A percentile compares a stretch with the other conserved stretches of the same genome.
Evolutionary conservation across 2,329 filamentous ascomycete genomes (phyloP).

Genomic region (Diaporthe destruens): DNA sequence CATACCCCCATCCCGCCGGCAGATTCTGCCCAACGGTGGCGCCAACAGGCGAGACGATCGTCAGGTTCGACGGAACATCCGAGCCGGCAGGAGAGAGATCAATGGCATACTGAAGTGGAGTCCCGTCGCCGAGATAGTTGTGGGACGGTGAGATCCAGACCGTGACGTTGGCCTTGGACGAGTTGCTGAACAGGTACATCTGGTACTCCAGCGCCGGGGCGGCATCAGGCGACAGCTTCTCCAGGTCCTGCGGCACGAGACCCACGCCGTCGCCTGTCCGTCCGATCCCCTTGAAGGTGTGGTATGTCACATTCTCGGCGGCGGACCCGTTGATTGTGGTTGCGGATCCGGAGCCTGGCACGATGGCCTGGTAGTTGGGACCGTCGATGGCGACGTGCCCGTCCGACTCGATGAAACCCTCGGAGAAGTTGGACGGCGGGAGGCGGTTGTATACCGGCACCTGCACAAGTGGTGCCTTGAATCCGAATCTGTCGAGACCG

Average conservation of each 20-base stretch:
- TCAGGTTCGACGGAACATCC: constrained; percentile 47
- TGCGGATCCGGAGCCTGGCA: constrained; percentile 46
- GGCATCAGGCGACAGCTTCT: constrained; percentile 61
- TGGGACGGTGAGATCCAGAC: constrained; percentile 65
- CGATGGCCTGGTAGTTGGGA: constrained; percentile 61
- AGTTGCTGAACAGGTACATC: constrained; percentile 70
- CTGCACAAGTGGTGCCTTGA: constrained; percentile 59
- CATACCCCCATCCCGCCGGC: constrained; percentile 57
- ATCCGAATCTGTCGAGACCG: constrained; percentile 57
- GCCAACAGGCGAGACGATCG: constrained; percentile 57
- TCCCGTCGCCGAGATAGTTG: constrained; percentile 64
- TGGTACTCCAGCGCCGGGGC: constrained; percentile 71
- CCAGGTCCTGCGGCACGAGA: constrained; percentile 64
- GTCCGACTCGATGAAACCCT: constrained; percentile 74
- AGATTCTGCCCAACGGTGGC: constrained; percentile 55
- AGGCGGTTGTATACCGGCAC: constrained; percentile 66
- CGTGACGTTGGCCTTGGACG: constrained; percentile 57
- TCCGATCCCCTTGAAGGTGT: constrained; percentile 66
- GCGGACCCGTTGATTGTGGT: constrained; percentile 39
- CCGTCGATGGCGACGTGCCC: constrained; percentile 68
- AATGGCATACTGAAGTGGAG: constrained; percentile 65
- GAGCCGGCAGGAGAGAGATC: constrained; percentile 57
- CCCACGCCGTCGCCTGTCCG: constrained; percentile 71
- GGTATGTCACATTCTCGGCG: constrained; percentile 57
- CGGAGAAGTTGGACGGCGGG: constrained; percentile 63